Evolutionary conservation across 768 basidiomycete species (phyloP).

Genomic region (Lentinula boryana): DNA sequence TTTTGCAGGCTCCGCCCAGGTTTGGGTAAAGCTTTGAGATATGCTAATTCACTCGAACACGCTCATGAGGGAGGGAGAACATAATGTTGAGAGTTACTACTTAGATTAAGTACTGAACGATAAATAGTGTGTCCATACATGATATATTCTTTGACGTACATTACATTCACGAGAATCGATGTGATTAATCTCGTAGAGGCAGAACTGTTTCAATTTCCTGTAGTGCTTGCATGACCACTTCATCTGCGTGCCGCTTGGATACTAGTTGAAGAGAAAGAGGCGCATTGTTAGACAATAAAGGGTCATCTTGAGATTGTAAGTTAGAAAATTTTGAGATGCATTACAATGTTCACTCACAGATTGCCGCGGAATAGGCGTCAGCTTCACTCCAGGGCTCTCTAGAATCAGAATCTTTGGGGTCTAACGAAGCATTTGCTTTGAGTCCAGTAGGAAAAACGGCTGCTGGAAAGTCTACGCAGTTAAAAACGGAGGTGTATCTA

Average conservation of each 20-base stretch:
- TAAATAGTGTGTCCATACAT: not conserved
- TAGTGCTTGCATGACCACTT: slow-evolving; percentile 9
- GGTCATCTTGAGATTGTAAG: slow-evolving; percentile 1
- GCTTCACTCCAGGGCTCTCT: slow-evolving; percentile 11
- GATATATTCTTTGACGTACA: not conserved
- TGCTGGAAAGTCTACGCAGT: slow-evolving; percentile 37
- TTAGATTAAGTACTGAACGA: too few species aligned
- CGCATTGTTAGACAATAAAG: slow-evolving; percentile 6
- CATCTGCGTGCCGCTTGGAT: slow-evolving; percentile 15
- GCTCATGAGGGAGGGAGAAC: too few species aligned
- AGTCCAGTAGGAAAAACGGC: slow-evolving; percentile 40
- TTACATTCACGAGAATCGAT: not conserved
- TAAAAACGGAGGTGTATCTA: slow-evolving; percentile 36
- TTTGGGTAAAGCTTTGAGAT: slow-evolving; percentile 42
- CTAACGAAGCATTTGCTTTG: slow-evolving; percentile 18
- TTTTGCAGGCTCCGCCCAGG: slow-evolving; percentile 45
- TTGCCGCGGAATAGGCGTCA: slow-evolving; percentile 7
- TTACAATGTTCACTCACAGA: slow-evolving; percentile 8
- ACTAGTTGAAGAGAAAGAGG: slow-evolving; percentile 12
- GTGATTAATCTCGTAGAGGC: not conserved
- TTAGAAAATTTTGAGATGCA: not conserved
- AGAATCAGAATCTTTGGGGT: slow-evolving; percentile 9
- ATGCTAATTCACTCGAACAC: not conserved
- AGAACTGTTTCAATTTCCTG: slow-evolving; percentile 10
- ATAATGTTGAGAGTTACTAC: too few species aligned